phyloP scores from a whole-genome alignment of 2,329 filamentous ascomycete species.

The Cladosporium phlei region DNA sequence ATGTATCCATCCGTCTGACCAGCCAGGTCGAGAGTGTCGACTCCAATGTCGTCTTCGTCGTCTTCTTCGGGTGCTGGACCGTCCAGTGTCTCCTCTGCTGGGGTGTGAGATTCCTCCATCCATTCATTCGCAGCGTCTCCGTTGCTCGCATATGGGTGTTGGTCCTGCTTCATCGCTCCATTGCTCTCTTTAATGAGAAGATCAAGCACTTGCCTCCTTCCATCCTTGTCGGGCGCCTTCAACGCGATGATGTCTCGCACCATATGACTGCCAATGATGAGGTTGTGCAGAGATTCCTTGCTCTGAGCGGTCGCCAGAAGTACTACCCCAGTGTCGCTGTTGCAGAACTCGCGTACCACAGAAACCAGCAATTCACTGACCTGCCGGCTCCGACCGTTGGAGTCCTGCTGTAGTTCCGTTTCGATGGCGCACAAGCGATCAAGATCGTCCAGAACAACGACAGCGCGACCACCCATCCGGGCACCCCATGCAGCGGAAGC shows the following conservation, averaged over 20 bases:
- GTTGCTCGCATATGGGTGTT: slow-evolving; percentile 12
- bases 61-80: slow-evolving; percentile 32
- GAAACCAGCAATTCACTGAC: slow-evolving; percentile 84
- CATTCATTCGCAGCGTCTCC: slow-evolving; percentile 42
- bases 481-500: slow-evolving; percentile 89
- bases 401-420: slow-evolving; percentile 88
- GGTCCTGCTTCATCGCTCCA: slow-evolving; percentile 15
- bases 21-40: slow-evolving; percentile 89
- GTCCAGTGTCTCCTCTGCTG: slow-evolving; percentile 38
- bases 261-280: slow-evolving; percentile 85
- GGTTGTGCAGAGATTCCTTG: slow-evolving; percentile 87
- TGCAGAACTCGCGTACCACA: slow-evolving; percentile 79
- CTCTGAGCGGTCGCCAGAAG: slow-evolving; percentile 85
- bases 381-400: slow-evolving; percentile 88
- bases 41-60: slow-evolving; percentile 63
- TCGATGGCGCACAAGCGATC: slow-evolving; percentile 91
- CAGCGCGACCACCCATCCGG: slow-evolving; percentile 71
- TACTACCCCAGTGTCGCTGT: slow-evolving; percentile 72
- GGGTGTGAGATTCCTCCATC: slow-evolving; percentile 65
- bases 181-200: slow-evolving; percentile 55
- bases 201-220: slow-evolving; percentile 76
- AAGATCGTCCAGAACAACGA: slow-evolving; percentile 88
- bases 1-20: slow-evolving; percentile 96
- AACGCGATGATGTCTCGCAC: slow-evolving; percentile 85
- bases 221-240: slow-evolving; percentile 90